Conservation (phyloP, 2,329 filamentous ascomycete genomes). For the Podosphaera fusca region DNA sequence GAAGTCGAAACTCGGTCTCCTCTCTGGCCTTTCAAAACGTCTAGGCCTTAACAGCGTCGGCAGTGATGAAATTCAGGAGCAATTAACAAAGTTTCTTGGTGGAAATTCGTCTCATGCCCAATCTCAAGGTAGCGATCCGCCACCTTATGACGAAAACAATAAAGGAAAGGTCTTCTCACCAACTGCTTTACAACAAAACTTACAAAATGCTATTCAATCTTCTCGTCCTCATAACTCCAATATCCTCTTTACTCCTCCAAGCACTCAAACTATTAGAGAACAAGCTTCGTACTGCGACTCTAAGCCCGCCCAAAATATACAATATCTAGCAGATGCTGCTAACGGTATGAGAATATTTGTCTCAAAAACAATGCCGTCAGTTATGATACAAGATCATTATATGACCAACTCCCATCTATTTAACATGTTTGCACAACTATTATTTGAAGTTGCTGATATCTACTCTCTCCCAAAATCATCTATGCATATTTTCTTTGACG, state of each 20-base stretch:
- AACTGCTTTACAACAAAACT: slow-evolving; percentile 39
- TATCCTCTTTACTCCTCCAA: slow-evolving; percentile 47
- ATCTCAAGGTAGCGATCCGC: slow-evolving; percentile 7
- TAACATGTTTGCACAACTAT: slow-evolving; percentile 42
- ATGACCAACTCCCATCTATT: slow-evolving; percentile 34
- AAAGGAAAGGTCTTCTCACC: slow-evolving; percentile 31
- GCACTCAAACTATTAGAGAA: slow-evolving; percentile 53
- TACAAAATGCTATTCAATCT: slow-evolving; percentile 56
- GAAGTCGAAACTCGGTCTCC: slow-evolving; percentile 29
- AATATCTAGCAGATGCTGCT: slow-evolving; percentile 43
- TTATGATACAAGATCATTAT: slow-evolving; percentile 26
- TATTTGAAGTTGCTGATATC: slow-evolving; percentile 45
- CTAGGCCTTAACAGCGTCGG: slow-evolving; percentile 36
- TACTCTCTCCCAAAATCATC: slow-evolving; percentile 47
- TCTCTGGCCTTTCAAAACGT: slow-evolving; percentile 41
- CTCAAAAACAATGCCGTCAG: slow-evolving; percentile 26
- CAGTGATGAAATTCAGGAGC: slow-evolving; percentile 21
- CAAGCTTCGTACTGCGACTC: slow-evolving; percentile 72
- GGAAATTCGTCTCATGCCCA: slow-evolving; percentile 4
- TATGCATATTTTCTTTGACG: slow-evolving; percentile 75
- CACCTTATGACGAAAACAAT: slow-evolving; percentile 10
- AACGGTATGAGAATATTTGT: slow-evolving; percentile 56
- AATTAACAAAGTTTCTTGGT: slow-evolving; percentile 22
- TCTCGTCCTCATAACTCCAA: slow-evolving; percentile 56
- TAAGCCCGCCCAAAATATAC: slow-evolving; percentile 48